Evolutionary conservation across 2,329 filamentous ascomycete genomes (phyloP), one percentile per base, ranked within the genome.

Genomic region (Colletotrichum sp.): DNA sequence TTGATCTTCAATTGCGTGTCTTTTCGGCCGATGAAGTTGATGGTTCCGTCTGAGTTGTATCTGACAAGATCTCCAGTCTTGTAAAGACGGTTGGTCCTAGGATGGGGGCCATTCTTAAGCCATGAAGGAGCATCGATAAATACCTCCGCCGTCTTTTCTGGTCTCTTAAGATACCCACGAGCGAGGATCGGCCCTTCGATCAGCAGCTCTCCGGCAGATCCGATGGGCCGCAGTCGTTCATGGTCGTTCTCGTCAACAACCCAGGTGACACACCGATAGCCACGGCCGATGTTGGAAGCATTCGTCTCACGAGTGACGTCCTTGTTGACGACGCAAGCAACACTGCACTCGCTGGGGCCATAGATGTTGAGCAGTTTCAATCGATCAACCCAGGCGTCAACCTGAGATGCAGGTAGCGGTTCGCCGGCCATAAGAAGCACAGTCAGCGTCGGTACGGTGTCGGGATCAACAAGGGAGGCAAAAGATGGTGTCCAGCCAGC

Each of bases 1-100:
- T 79, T 79, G 3, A 84, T 79, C 78, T 84, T 84, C 75, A 84
- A 77, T 71, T 84, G 83, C 1, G 78, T 71, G 12, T 84, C 82
- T 8, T 79, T 80, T 1, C 83, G 78, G 1, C 82, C 82, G 0
- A 77, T 57, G 9, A 79, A 80, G 18, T 80, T 75, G 18, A 83
- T 64, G 0, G 65, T 79, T 0, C 81, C 81, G 12, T 82, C 81
- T 10, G 26, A 72, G 28, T 80, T 79, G 28, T 79, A 79, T 5
- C 78, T 75, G 4, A 81, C 80, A 32, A 80, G 55, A 34, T 81
- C 80, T 44, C 80, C 80, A n/a, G 79, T 81, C 49, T 79, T 77
- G 59, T 81, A 81, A 5, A 80, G 76, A 18, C 71, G 52, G 7
- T 36, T 18, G 26, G 36, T 32, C 12, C 34, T 36, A 66, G 76